phyloP scores from a whole-genome alignment of 495 filamentous ascomycete genomes.

The Penicillium coffeae region DNA sequence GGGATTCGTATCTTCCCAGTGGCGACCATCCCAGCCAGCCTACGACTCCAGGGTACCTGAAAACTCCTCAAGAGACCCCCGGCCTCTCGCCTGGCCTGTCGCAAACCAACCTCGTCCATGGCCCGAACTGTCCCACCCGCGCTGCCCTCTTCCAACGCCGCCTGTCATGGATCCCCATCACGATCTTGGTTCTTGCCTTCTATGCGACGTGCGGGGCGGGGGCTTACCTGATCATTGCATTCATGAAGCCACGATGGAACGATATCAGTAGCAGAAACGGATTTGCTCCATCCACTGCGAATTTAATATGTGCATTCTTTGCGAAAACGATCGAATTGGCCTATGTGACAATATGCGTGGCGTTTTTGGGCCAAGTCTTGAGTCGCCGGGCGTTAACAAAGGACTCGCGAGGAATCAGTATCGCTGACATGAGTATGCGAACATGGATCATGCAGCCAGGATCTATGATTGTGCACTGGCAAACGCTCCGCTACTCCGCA shows the following conservation, averaged over 20 bases:
- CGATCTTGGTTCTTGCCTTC: conserved; percentile 56
- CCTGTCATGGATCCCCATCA: conserved; percentile 54
- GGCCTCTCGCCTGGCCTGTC: neutral
- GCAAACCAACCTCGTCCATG: neutral
- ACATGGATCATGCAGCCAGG: conserved; percentile 61
- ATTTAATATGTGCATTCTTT: conserved; percentile 57
- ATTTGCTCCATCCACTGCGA: conserved; percentile 54
- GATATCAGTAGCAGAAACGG: conserved; percentile 44
- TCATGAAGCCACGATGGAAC: conserved; percentile 55
- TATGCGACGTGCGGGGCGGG: conserved; percentile 66
- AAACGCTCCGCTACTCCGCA: conserved; percentile 57
- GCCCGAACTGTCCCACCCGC: conserved; percentile 20
- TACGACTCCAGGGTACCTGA: conserved; percentile 12
- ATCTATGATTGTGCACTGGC: conserved; percentile 62
- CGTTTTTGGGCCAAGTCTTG: conserved; percentile 68
- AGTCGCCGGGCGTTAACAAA: conserved; percentile 58
- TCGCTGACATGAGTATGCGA: conserved; percentile 68
- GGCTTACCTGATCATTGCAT: conserved; percentile 56
- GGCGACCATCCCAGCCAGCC: conserved; percentile 2
- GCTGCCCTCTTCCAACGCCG: conserved; percentile 30
- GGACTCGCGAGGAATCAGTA: conserved; percentile 56
- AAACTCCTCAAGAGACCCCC: conserved; percentile 11
- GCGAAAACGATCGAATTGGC: conserved; percentile 73
- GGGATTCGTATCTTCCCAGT: conserved; percentile 6
- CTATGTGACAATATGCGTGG: conserved; percentile 74